These are phyloP conservation scores for Suhomyces bokatorum DNA, from an alignment of 1,139 yeast species.

Conservation along the genomic window DNA sequence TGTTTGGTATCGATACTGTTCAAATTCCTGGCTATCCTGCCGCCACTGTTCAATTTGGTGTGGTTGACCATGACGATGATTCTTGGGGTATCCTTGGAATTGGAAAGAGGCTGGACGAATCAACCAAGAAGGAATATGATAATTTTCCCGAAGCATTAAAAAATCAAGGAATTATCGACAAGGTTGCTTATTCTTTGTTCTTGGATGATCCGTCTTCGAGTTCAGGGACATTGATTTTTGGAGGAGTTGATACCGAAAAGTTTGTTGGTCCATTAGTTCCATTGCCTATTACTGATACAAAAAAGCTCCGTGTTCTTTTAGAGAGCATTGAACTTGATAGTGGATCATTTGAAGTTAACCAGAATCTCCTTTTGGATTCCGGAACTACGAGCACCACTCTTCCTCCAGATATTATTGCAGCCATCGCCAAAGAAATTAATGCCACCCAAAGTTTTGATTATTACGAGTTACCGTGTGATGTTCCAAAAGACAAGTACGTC, in stretches of 20 bases:
- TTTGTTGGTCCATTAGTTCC: conserved; percentile 19
- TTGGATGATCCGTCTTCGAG: conserved; percentile 7
- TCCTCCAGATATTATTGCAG: neutral
- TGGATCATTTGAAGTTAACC: neutral
- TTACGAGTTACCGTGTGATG: conserved; percentile 12
- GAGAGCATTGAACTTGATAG: conserved; percentile 10
- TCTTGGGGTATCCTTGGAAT: conserved; percentile 62
- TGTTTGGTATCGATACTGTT: conserved; percentile 58
- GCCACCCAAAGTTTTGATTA: conserved; percentile 15
- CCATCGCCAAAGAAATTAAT: conserved; percentile 4
- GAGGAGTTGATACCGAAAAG: conserved; percentile 26
- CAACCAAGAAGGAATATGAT: neutral
- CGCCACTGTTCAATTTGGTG: conserved; percentile 49
- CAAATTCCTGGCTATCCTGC: conserved; percentile 31
- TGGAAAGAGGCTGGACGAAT: conserved; percentile 27
- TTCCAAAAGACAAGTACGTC: conserved; percentile 10
- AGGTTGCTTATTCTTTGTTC: conserved; percentile 31
- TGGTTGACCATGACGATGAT: conserved; percentile 53
- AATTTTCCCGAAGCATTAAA: conserved; percentile 24
- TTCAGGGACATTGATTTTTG: conserved; percentile 23
- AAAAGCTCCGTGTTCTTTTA: conserved; percentile 10
- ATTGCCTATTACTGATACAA: conserved; percentile 6
- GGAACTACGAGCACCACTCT: conserved; percentile 3
- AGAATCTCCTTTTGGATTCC: conserved; percentile 4
- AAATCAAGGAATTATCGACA: conserved; percentile 19